These are phyloP conservation scores for Suillus bovinus DNA, from an alignment of 768 basidiomycete genomes.

Conservation along the genomic window DNA sequence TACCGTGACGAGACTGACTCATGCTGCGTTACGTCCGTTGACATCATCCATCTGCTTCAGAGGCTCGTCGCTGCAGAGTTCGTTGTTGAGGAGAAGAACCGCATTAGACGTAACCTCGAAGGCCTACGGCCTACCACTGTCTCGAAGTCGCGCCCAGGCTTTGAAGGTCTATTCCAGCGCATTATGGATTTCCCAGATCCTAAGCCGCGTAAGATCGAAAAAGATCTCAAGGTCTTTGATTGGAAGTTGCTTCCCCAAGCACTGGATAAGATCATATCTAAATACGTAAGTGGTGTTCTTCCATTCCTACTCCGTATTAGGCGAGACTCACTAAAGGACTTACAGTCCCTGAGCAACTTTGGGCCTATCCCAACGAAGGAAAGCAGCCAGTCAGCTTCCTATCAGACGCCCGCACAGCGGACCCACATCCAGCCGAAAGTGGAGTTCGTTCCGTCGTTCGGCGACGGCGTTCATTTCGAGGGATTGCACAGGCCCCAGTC, in stretches of 20 bases:
- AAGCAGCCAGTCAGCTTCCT: not conserved
- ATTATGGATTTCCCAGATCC: slow-evolving; percentile 97
- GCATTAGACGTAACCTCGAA: slow-evolving; percentile 93
- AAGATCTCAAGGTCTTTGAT: slow-evolving; percentile 89
- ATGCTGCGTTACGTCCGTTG: slow-evolving; percentile 93
- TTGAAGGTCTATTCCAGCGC: slow-evolving; percentile 86
- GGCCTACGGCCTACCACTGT: slow-evolving; percentile 89
- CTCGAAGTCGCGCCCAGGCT: slow-evolving; percentile 79
- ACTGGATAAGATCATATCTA: slow-evolving; percentile 76
- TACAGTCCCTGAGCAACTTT: slow-evolving; percentile 5
- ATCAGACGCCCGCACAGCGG: not conserved
- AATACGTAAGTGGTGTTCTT: slow-evolving; percentile 64
- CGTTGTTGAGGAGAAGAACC: slow-evolving; percentile 94
- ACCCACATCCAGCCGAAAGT: not conserved
- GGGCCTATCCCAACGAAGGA: slow-evolving; percentile 6
- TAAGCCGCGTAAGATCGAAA: slow-evolving; percentile 95
- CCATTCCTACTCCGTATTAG: not conserved
- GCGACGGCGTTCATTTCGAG: slow-evolving; percentile 18
- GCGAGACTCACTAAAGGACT: not conserved
- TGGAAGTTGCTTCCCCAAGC: slow-evolving; percentile 74
- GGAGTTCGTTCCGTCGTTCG: slow-evolving; percentile 3
- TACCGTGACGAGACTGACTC: slow-evolving; percentile 74
- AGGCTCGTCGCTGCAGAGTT: slow-evolving; percentile 71
- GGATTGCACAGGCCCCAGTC: slow-evolving; percentile 23
- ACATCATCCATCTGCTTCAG: slow-evolving; percentile 92